A percentile compares a stretch with the other conserved stretches of the same genome.
Conservation (phyloP, 768 basidiomycete species). For the Calocybe gangraenosa region DNA sequence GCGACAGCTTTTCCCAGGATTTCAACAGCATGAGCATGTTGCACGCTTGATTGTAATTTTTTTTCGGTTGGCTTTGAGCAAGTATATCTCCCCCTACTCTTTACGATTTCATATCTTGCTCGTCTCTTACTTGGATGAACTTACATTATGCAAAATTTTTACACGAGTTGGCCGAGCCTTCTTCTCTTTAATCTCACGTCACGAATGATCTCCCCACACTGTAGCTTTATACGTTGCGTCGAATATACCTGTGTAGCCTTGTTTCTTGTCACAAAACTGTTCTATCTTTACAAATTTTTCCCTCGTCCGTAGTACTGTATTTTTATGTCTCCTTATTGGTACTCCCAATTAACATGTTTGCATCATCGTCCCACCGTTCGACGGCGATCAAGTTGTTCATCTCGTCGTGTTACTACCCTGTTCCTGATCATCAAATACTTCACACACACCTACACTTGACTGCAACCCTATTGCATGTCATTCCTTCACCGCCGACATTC, state of each 20-base stretch:
- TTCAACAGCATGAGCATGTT: not conserved
- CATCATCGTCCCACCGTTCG: no score
- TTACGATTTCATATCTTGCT: not conserved
- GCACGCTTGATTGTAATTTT: not conserved
- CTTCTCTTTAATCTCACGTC: not conserved
- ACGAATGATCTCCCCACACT: not conserved
- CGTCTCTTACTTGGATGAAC: not conserved
- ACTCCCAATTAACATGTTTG: no score
- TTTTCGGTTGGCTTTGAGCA: not conserved
- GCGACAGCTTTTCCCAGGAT: slow-evolving; percentile 1
- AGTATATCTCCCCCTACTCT: not conserved
- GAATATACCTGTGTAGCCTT: slow-evolving; percentile 9
- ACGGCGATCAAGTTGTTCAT: no score
- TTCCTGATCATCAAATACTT: no score
- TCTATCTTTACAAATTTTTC: not conserved
- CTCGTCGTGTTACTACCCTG: no score
- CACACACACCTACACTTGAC: no score
- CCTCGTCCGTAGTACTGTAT: slow-evolving; percentile 4
- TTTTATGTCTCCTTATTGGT: slow-evolving; percentile 4
- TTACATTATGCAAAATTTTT: not conserved
- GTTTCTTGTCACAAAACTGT: no score
- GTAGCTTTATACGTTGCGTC: slow-evolving; percentile 11
- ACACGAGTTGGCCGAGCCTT: not conserved
- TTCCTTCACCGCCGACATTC: no score
- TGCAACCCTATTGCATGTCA: no score